Percentiles rank a stretch among this genome's conserved stretches.
These are phyloP conservation scores for Leccinum ochraceum DNA, from an alignment of 768 basidiomycete species.

Conservation along the genomic window DNA sequence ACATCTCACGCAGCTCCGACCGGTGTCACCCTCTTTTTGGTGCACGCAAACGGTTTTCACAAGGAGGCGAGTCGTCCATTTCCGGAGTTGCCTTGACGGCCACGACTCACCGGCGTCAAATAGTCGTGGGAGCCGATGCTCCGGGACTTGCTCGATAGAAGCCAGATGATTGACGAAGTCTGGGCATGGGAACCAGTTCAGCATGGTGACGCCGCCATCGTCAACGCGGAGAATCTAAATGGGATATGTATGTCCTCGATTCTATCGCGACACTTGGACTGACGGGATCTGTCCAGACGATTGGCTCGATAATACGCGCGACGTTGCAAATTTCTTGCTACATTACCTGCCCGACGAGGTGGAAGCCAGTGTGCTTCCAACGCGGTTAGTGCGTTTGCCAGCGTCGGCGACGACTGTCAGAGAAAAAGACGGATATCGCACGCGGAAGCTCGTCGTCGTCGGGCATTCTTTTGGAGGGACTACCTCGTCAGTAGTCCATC, in stretches of 20 bases:
- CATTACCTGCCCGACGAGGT: conserved; percentile 58
- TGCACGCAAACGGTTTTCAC: conserved; percentile 85
- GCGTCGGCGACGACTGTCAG: conserved; percentile 43
- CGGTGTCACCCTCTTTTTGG: conserved; percentile 65
- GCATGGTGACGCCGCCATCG: conserved; percentile 79
- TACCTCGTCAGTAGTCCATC: conserved; percentile 53
- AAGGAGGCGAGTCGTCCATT: conserved; percentile 65
- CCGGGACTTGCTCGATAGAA: conserved; percentile 48
- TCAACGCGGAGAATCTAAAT: conserved; percentile 61
- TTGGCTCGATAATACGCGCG: conserved; percentile 77
- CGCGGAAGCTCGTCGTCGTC: conserved; percentile 61
- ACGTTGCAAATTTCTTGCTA: conserved; percentile 74
- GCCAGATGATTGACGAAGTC: conserved; percentile 58
- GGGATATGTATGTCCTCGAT: conserved; percentile 53
- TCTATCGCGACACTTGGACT: background rate
- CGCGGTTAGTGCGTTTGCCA: conserved; percentile 53
- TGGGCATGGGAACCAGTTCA: conserved; percentile 86
- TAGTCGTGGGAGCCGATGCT: conserved; percentile 83
- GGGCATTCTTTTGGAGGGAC: conserved; percentile 89
- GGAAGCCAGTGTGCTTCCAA: conserved; percentile 43
- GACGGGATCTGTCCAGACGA: conserved; percentile 48
- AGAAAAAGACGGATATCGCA: conserved; percentile 45
- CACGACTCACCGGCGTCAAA: background rate
- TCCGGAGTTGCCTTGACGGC: background rate
- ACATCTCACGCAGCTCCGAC: background rate